phyloP scores from a whole-genome alignment of 495 filamentous ascomycete genomes.

The Lepidopterella palustris region DNA sequence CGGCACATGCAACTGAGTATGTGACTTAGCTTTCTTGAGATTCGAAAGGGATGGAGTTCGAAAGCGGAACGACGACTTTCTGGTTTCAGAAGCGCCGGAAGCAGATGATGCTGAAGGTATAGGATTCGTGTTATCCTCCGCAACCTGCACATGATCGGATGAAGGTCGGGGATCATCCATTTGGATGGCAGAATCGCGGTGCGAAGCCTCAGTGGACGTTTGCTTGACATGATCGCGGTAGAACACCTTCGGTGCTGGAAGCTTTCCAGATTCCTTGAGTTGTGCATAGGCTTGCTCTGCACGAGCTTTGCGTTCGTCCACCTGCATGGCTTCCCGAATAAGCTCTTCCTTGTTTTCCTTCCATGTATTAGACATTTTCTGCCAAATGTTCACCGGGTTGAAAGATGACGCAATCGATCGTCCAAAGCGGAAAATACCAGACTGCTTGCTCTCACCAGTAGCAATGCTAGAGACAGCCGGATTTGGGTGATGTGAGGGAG shows the following conservation, averaged over 20 bases:
- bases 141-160: slow-evolving; percentile 5
- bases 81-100: not conserved
- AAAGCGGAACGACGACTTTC: slow-evolving; percentile 10
- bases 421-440: slow-evolving; percentile 26
- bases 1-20: slow-evolving; percentile 22
- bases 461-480: not conserved
- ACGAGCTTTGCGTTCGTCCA: slow-evolving; percentile 38
- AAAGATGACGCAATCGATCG: slow-evolving; percentile 21
- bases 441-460: slow-evolving; percentile 1
- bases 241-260: slow-evolving; percentile 28
- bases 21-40: slow-evolving; percentile 38
- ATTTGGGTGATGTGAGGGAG: not conserved
- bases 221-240: not conserved
- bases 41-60: slow-evolving; percentile 32
- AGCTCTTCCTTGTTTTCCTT: not conserved
- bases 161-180: slow-evolving; percentile 25
- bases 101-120: slow-evolving; percentile 8
- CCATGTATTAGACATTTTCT: slow-evolving; percentile 16
- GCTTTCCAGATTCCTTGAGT: slow-evolving; percentile 54
- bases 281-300: slow-evolving; percentile 55
- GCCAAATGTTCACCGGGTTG: slow-evolving; percentile 26
- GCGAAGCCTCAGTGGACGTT: not conserved
- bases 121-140: slow-evolving; percentile 5
- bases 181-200: slow-evolving; percentile 32
- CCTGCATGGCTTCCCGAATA: not conserved